Evolutionary conservation across 345 rosid genomes (phyloP), one percentile per base, ranked within the genome.

Genomic region (Anacardium occidentale): DNA sequence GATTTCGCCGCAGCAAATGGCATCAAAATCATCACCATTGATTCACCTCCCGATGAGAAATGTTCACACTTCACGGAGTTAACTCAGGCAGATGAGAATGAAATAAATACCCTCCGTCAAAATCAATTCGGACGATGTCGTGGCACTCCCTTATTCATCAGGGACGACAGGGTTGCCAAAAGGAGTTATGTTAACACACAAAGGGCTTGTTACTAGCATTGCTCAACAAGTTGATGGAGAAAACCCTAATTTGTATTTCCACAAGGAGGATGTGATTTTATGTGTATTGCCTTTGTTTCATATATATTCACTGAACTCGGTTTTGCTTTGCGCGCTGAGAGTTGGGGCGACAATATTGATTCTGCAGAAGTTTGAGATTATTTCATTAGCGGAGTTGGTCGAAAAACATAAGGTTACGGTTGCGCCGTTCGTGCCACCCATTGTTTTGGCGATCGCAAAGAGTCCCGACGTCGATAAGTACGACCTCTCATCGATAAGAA

Each of bases 121-220:
- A 15, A 84, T 90, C 70, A 73, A 77, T 26, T 66, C 89, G 0
- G 85, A 88, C 20, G 90, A 90, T 24, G 88, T 88, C 1, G 85
- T 86, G 75, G 92, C 87, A 10, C 86, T 90, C 3, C 96, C 96
- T 0, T 90, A 86, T 54, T 90, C 96, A 1, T 90, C 96, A 0
- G 96, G 96, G 48, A 90, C 96, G 0, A 90, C 96, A 1, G 96
- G 92, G 48, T 69, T 90, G 20, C 96, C 96, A 0, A 90, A 90
- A 62, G 96, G 96, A 0, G 96, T 90, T 22, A 86, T 90, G 96
- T 57, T 90, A 52, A 88, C 96, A 6, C 96, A 90, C 74, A 84
- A 79, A 73, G 85, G 87, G 3, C 83, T 82, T 0, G 86, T 90
- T 22, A 88, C 96, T 1, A 86, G 89, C 69, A 84, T 88, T 56